Conservation (phyloP, 805 yeast genomes). For the Cyberlindnera americana region DNA sequence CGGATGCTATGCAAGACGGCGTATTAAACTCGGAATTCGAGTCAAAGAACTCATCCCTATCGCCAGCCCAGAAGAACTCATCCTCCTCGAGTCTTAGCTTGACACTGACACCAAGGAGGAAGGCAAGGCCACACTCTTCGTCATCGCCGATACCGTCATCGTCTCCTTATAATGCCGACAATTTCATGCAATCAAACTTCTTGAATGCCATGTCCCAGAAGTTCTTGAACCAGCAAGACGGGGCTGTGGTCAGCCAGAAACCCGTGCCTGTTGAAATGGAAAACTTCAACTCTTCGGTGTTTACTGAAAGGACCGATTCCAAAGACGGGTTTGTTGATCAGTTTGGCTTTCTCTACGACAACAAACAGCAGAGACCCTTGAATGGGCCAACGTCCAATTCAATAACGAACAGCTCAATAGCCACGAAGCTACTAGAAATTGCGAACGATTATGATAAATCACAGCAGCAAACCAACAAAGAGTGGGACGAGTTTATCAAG, state of each 20-base stretch:
- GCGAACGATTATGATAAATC: conserved; percentile 43
- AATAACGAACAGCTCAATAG: conserved; percentile 2
- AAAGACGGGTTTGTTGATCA: conserved; percentile 36
- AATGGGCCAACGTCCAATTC: conserved; percentile 1
- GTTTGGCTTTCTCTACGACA: conserved; percentile 46
- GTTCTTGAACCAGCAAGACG: too few species aligned
- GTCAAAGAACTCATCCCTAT: neutral
- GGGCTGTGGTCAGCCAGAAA: too few species aligned
- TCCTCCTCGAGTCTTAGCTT: conserved; percentile 2
- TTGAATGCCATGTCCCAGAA: conserved; percentile 23
- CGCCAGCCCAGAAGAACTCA: conserved; percentile 1
- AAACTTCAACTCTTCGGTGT: conserved; percentile 26
- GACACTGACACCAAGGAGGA: conserved; percentile 10
- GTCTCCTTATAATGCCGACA: neutral
- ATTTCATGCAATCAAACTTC: conserved; percentile 9
- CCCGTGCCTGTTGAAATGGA: conserved; percentile 43
- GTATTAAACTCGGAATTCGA: neutral
- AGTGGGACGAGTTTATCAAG: conserved; percentile 45
- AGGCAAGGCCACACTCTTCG: conserved; percentile 23
- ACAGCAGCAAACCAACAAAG: conserved; percentile 35
- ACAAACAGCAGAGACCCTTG: conserved; percentile 4
- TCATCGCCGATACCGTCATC: conserved; percentile 8
- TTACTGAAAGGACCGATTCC: conserved; percentile 32
- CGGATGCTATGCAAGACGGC: conserved; percentile 30
- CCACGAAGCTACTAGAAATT: conserved; percentile 23